These are phyloP conservation scores for Globisporangium cystogenes DNA, from an alignment of 352 stramenopile genomes.

Conservation along the genomic window DNA sequence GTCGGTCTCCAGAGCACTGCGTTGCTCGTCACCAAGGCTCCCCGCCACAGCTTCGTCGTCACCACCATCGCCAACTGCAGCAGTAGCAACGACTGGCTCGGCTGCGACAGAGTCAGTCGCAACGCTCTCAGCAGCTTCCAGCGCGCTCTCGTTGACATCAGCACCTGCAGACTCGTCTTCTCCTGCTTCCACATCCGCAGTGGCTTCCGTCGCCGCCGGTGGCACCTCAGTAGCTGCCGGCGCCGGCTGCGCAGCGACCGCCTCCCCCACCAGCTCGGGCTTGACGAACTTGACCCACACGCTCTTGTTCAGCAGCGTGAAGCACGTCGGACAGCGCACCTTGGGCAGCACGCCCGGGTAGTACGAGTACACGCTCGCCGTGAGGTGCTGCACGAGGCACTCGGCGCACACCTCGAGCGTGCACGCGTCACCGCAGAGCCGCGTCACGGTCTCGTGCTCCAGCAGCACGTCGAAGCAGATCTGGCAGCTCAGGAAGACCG, in stretches of 20 bases:
- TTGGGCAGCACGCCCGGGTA: conserved; percentile 60
- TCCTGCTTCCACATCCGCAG: not conserved
- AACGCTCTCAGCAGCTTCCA: too few relatives aligned
- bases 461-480: conserved; percentile 54
- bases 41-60: not conserved
- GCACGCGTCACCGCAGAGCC: conserved; percentile 32
- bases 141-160: too few relatives aligned
- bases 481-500: conserved; percentile 36
- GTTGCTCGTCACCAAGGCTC: too few relatives aligned
- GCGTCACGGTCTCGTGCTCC: conserved; percentile 24
- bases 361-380: conserved; percentile 46
- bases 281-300: conserved; percentile 37
- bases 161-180: too few relatives aligned
- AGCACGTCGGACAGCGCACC: conserved; percentile 57
- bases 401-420: conserved; percentile 31
- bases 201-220: not conserved
- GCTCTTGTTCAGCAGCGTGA: conserved; percentile 42
- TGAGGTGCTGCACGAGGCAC: conserved; percentile 49
- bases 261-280: conserved; percentile 2
- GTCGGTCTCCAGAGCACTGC: not conserved
- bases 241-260: not conserved
- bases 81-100: not conserved
- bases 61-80: too few relatives aligned
- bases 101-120: too few relatives aligned
- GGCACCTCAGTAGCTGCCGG: not conserved